These are phyloP conservation scores for Didymella pomorum DNA, from an alignment of 2,329 filamentous ascomycete species.

Conservation along the genomic window DNA sequence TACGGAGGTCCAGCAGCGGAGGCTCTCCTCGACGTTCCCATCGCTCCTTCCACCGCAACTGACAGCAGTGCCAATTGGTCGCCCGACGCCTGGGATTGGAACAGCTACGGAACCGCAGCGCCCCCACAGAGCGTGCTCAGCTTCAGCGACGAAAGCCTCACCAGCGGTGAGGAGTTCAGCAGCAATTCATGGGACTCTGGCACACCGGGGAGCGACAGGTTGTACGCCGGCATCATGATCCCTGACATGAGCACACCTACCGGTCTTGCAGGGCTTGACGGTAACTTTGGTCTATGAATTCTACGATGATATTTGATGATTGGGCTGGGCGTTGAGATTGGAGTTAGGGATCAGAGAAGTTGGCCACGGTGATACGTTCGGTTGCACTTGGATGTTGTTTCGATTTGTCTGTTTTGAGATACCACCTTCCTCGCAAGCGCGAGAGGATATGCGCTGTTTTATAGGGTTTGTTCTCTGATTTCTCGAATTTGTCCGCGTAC, in stretches of 20 bases:
- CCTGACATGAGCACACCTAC: constrained; percentile 43
- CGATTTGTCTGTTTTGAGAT: constrained; percentile 29
- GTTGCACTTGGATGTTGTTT: background rate
- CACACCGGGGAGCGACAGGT: constrained; percentile 41
- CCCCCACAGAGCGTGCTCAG: constrained; percentile 64
- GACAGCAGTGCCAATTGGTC: constrained; percentile 47
- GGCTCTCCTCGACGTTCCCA: constrained; percentile 46
- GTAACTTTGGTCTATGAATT: constrained; percentile 51
- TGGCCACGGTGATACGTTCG: background rate
- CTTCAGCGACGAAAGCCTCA: constrained; percentile 67
- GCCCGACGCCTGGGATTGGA: constrained; percentile 48
- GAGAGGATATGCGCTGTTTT: constrained; percentile 21
- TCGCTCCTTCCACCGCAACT: constrained; percentile 40
- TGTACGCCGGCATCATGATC: constrained; percentile 50
- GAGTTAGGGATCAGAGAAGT: background rate
- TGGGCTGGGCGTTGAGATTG: constrained; percentile 1
- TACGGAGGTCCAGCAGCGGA: constrained; percentile 70
- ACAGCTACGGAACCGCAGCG: constrained; percentile 35
- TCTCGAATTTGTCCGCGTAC: background rate
- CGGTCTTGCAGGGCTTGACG: constrained; percentile 50
- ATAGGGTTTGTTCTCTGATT: background rate
- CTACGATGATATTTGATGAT: constrained; percentile 2
- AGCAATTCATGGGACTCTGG: constrained; percentile 40
- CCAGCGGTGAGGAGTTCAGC: constrained; percentile 58
- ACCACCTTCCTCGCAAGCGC: constrained; percentile 32